Base-by-base conservation (phyloP, 2,329 filamentous ascomycete genomes). In the Fulvia fulva region DNA sequence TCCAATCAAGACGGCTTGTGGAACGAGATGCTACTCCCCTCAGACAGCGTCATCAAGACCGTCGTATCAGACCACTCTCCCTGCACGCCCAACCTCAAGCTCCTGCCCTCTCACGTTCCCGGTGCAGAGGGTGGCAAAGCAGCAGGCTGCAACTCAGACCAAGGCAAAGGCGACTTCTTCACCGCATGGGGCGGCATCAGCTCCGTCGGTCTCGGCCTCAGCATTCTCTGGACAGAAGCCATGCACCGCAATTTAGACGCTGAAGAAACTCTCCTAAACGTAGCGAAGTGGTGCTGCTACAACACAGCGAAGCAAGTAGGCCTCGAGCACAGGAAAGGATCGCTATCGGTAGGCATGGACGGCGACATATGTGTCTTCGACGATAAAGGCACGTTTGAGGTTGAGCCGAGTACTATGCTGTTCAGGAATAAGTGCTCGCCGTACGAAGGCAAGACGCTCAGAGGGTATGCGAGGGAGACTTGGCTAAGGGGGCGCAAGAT, bases 151-250 rank as follows among this genome's bases (percentile, higher is more conserved):
- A 71, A 71, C 23, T 73, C 76, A 9, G 69, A 74, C 1, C 71
- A 75, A 37, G 75, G 78, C 22, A 74, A 75, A 23, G 94, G 94
- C 37, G 90, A 97, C 76, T 97, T 99, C 81, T 94, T 97, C 76
- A 86, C 88, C 3, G 92, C 92, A 0, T 99, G 94, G 94, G 94
- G 94, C 55, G 94, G 94, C 14, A 96, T 99, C 69, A 93, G 90
- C 3, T 94, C 89, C 4, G 93, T 99, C 19, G 94, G 94, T 0
- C 83, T 99, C 1, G 94, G 94, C 0, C 81, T 99, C 3, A 90
- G 91, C 4, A 96, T 99, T 64, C 81, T 99, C 5, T 88, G 92
- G 85, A 92, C 90, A 0, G 86, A 91, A 46, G 82, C 89, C 30
- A 79, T 81, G 70, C 81, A 84, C 62, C 82, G 89, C 43, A 77